These are phyloP conservation scores for Hypoxylon sp. DNA, from an alignment of 2,329 filamentous ascomycete species.

Conservation along the genomic window DNA sequence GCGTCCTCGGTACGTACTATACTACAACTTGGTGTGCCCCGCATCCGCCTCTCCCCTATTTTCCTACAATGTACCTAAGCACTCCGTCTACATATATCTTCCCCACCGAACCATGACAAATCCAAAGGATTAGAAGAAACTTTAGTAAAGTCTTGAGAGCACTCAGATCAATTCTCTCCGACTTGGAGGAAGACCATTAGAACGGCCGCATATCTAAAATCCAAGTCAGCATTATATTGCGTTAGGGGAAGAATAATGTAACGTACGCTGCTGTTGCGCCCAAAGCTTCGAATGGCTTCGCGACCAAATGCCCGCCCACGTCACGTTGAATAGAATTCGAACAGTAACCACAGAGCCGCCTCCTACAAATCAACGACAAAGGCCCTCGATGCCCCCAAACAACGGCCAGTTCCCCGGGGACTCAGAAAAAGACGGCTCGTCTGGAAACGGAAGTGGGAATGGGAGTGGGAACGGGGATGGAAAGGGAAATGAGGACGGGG, in stretches of 20 bases:
- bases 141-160: too few species aligned
- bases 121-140: too few species aligned
- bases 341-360: neutral
- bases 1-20: neutral
- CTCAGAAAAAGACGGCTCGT: neutral
- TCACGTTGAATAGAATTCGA: neutral
- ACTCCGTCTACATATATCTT: too few species aligned
- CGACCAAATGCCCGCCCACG: conserved; percentile 14
- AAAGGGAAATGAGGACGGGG: neutral
- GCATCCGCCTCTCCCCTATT: neutral
- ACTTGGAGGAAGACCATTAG: conserved; percentile 41
- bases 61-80: too few species aligned
- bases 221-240: neutral
- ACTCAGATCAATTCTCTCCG: conserved; percentile 5
- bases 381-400: neutral
- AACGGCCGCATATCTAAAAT: conserved; percentile 34
- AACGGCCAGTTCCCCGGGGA: neutral
- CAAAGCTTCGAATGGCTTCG: conserved; percentile 45
- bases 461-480: neutral
- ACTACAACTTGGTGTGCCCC: neutral
- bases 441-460: neutral
- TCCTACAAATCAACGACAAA: neutral
- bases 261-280: conserved; percentile 45
- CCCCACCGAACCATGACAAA: too few species aligned
- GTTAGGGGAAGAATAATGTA: neutral